These are phyloP conservation scores for Vachellia pachyceras DNA, from an alignment of 306 rosid species.

Conservation along the genomic window DNA sequence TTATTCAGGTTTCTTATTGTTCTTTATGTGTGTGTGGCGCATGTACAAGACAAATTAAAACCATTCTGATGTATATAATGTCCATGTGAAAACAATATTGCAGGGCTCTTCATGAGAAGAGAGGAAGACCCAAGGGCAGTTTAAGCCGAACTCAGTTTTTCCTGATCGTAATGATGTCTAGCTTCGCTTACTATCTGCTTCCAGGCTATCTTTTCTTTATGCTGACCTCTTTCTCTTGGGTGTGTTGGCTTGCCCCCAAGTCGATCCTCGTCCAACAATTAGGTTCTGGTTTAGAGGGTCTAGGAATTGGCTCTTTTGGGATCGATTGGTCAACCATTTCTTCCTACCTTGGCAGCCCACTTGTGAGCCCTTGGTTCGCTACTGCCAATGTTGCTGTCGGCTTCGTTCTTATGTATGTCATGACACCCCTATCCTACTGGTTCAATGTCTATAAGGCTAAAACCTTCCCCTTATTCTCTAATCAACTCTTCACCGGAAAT, in stretches of 20 bases:
- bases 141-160: slow-evolving; percentile 54
- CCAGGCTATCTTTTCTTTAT: slow-evolving; percentile 57
- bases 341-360: slow-evolving; percentile 61
- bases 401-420: slow-evolving; percentile 54
- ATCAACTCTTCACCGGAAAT: slow-evolving; percentile 46
- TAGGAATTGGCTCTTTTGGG: slow-evolving; percentile 61
- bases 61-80: not conserved
- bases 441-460: slow-evolving; percentile 48
- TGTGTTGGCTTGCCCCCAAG: slow-evolving; percentile 58
- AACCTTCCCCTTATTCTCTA: slow-evolving; percentile 57
- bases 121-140: slow-evolving; percentile 47
- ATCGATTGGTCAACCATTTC: slow-evolving; percentile 64
- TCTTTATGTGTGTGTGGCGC: not conserved
- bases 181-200: slow-evolving; percentile 54
- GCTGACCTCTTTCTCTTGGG: slow-evolving; percentile 58
- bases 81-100: not conserved
- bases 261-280: slow-evolving; percentile 56
- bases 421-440: slow-evolving; percentile 59
- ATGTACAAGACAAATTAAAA: not conserved
- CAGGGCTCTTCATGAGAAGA: slow-evolving; percentile 70
- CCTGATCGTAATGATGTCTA: slow-evolving; percentile 45
- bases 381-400: slow-evolving; percentile 57
- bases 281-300: slow-evolving; percentile 62
- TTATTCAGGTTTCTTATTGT: slow-evolving; percentile 50
- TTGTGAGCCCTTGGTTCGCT: slow-evolving; percentile 68